phyloP scores from a whole-genome alignment of 106 monocot genomes.

The Xerophyta viscosa region DNA sequence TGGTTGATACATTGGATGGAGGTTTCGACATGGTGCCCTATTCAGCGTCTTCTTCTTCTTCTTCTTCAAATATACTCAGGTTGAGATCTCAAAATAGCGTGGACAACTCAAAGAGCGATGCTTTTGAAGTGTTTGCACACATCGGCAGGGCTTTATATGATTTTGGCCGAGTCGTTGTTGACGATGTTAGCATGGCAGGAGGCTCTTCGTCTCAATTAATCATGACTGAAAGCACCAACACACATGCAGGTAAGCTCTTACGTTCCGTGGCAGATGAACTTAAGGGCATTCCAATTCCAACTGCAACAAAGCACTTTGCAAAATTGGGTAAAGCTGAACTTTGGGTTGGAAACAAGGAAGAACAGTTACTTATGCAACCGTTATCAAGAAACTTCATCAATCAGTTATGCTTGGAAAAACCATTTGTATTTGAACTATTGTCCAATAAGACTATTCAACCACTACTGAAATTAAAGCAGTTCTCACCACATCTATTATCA shows the following conservation, averaged over 20 bases:
- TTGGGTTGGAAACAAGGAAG: constrained; percentile 81
- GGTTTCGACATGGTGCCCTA: constrained; percentile 9
- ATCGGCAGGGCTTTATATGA: constrained; percentile 94
- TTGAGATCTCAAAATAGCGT: constrained; percentile 16
- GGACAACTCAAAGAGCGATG: constrained; percentile 51
- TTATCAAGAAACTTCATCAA: constrained; percentile 72
- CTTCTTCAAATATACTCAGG: constrained; percentile 23
- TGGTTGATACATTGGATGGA: constrained; percentile 7
- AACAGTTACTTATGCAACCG: constrained; percentile 69
- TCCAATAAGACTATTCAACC: constrained; percentile 35
- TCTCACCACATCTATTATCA: constrained; percentile 49
- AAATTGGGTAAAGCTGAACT: constrained; percentile 69
- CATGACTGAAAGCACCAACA: constrained; percentile 14
- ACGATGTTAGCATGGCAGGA: constrained; percentile 70
- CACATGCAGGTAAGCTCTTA: constrained; percentile 14
- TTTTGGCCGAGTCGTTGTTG: constrained; percentile 91
- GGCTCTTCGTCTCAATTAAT: constrained; percentile 18
- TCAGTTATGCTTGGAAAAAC: constrained; percentile 56
- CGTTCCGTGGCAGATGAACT: constrained; percentile 48
- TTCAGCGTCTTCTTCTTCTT: constrained; percentile 11
- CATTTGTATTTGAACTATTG: constrained; percentile 36
- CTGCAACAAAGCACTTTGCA: constrained; percentile 48
- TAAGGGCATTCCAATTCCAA: constrained; percentile 88
- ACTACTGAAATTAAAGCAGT: constrained; percentile 45
- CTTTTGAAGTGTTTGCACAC: constrained; percentile 65